These are phyloP conservation scores for Coemansia sp. DNA, from an alignment of 192 early-diverging fungal species.

Conservation along the genomic window DNA sequence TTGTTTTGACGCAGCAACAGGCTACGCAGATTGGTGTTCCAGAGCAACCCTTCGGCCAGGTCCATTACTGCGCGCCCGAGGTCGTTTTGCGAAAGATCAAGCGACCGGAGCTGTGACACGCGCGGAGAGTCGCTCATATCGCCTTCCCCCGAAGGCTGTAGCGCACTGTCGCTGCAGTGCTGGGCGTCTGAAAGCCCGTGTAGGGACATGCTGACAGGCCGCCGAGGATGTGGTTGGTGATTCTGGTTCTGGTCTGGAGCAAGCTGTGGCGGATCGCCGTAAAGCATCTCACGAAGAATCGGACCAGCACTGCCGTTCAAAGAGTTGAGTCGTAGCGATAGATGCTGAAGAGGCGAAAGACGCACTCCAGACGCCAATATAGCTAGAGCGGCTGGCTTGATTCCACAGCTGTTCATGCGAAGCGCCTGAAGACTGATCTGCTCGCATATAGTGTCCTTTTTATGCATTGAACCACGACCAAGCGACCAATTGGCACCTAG, in stretches of 20 bases:
- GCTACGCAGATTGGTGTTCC: conserved; percentile 52
- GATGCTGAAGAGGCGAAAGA: conserved; percentile 51
- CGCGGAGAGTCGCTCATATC: conserved; percentile 32
- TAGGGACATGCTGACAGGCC: conserved; percentile 51
- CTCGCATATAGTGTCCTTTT: conserved; percentile 33
- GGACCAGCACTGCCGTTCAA: conserved; percentile 44
- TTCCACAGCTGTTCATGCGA: conserved; percentile 58
- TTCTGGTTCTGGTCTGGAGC: conserved; percentile 15
- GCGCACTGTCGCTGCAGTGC: conserved; percentile 19
- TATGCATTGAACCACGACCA: conserved; percentile 53
- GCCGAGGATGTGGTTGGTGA: conserved; percentile 9
- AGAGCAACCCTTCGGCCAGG: conserved; percentile 49
- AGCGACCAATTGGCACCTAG: conserved; percentile 50
- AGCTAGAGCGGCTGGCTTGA: conserved; percentile 54
- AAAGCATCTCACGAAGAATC: conserved; percentile 55
- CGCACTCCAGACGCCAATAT: conserved; percentile 56
- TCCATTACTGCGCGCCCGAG: conserved; percentile 51
- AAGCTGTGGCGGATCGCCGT: conserved; percentile 53
- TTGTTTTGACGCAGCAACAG: conserved; percentile 56
- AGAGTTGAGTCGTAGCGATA: conserved; percentile 50
- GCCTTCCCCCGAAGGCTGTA: conserved; percentile 12
- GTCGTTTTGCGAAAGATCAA: conserved; percentile 55
- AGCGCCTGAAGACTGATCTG: conserved; percentile 50
- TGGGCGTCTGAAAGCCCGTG: conserved; percentile 53
- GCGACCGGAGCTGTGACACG: conserved; percentile 46